phyloP scores from a whole-genome alignment of 169 alveolate genomes.

The Eimeria mitis region DNA sequence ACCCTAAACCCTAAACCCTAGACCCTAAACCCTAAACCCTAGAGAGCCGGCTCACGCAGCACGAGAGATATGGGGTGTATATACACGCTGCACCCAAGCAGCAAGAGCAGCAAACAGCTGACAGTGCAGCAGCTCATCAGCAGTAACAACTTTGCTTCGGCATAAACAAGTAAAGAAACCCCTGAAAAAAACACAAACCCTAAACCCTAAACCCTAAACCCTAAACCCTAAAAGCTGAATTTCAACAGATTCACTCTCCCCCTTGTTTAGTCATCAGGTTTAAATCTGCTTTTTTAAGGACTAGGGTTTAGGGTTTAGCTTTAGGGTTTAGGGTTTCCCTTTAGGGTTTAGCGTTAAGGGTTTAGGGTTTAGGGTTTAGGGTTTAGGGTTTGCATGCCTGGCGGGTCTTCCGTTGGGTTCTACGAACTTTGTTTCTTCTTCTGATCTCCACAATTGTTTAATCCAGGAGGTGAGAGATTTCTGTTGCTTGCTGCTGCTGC shows the following conservation, averaged over 20 bases:
- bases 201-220: too few species aligned
- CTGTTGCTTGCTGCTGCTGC: not conserved
- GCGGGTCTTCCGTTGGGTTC: constrained; percentile 12
- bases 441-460: constrained; percentile 10
- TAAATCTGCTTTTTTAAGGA: too few species aligned
- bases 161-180: not conserved
- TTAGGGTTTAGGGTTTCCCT: not conserved
- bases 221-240: too few species aligned
- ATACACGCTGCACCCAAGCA: not conserved
- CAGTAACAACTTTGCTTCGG: too few species aligned
- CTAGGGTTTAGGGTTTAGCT: not conserved
- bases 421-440: not conserved
- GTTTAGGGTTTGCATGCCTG: constrained; percentile 4
- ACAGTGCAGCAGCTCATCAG: constrained; percentile 7
- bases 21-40: not conserved
- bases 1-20: not conserved
- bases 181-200: not conserved
- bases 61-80: not conserved
- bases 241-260: too few species aligned
- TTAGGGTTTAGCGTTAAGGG: constrained; percentile 1
- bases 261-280: too few species aligned
- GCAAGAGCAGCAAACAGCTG: constrained; percentile 6
- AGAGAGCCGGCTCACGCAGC: too few species aligned
- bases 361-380: constrained; percentile 24
- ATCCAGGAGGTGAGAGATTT: not conserved